Conservation (phyloP, 768 basidiomycete species). For the Austroboletus festivus region DNA sequence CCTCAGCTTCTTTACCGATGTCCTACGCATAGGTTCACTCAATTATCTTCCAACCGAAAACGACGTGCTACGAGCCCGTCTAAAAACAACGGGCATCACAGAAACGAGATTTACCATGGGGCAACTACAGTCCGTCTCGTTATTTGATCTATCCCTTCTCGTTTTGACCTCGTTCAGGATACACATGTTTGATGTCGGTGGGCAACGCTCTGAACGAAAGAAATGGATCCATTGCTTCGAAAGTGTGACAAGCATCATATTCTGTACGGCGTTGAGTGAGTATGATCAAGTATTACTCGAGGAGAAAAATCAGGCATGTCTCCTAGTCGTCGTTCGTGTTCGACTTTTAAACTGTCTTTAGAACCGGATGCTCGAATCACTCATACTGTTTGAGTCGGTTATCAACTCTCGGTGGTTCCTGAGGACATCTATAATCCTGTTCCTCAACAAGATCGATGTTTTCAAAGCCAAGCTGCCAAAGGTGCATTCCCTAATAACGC, state of each 20-base stretch:
- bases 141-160: rapidly evolving
- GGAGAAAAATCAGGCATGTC: slow-evolving; percentile 39
- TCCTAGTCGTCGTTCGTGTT: not conserved
- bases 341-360: slow-evolving; percentile 18
- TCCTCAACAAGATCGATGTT: slow-evolving; percentile 72
- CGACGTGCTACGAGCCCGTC: slow-evolving; percentile 85
- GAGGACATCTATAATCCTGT: slow-evolving; percentile 62
- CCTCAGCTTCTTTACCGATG: slow-evolving; percentile 86
- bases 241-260: slow-evolving; percentile 77
- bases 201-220: slow-evolving; percentile 77
- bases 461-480: slow-evolving; percentile 74
- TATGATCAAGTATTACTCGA: slow-evolving; percentile 73
- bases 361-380: slow-evolving; percentile 76
- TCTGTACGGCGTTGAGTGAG: slow-evolving; percentile 72
- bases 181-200: slow-evolving; percentile 79
- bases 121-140: slow-evolving; percentile 47
- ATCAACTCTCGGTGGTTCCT: slow-evolving; percentile 81
- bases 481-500: slow-evolving; percentile 3
- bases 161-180: slow-evolving; percentile 33
- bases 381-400: slow-evolving; percentile 72
- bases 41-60: slow-evolving; percentile 84
- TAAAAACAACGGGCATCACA: slow-evolving; percentile 86
- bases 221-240: slow-evolving; percentile 83
- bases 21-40: slow-evolving; percentile 74
- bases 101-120: slow-evolving; percentile 83